phyloP scores from a whole-genome alignment of 208 protist species.

The Leishmania guyanensis region DNA sequence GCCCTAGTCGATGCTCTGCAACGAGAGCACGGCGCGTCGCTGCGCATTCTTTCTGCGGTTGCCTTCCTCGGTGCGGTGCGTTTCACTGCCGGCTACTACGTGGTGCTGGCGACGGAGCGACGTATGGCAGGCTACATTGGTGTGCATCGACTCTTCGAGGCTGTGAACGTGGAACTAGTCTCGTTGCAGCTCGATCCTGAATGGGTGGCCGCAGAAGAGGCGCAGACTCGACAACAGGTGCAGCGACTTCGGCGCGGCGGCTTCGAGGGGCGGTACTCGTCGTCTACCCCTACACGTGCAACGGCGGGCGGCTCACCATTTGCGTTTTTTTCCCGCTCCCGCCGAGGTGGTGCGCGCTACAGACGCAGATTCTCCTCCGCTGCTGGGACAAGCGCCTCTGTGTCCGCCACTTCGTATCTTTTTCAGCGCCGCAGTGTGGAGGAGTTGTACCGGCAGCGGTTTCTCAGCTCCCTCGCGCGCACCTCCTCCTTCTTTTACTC shows the following conservation, averaged over 20 bases:
- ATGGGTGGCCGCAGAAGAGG: slow-evolving; percentile 12
- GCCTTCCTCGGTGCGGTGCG: slow-evolving; percentile 87
- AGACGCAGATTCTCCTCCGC: background rate
- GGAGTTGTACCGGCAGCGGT: slow-evolving; percentile 75
- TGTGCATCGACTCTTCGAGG: slow-evolving; percentile 89
- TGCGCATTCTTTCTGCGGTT: slow-evolving; percentile 29
- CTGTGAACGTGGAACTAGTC: slow-evolving; percentile 73
- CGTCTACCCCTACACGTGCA: background rate
- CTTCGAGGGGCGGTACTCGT: background rate
- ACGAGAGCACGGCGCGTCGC: slow-evolving; percentile 26
- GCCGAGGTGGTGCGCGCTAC: background rate
- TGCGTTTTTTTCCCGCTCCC: background rate
- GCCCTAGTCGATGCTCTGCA: slow-evolving; percentile 35
- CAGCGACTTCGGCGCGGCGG: background rate
- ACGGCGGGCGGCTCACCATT: background rate
- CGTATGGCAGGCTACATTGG: slow-evolving; percentile 86
- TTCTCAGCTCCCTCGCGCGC: slow-evolving; percentile 56
- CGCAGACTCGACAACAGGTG: slow-evolving; percentile 3
- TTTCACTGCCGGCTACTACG: slow-evolving; percentile 94
- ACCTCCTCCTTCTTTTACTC: slow-evolving; percentile 94
- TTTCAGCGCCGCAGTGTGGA: slow-evolving; percentile 38
- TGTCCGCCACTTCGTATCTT: slow-evolving; percentile 21
- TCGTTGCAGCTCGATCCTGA: slow-evolving; percentile 37
- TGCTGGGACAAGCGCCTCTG: background rate
- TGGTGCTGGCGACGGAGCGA: slow-evolving; percentile 85